Percentiles rank a stretch among this genome's conserved stretches.
Evolutionary conservation across 768 basidiomycete genomes (phyloP).

Genomic region (Collybiopsis luxurians): DNA sequence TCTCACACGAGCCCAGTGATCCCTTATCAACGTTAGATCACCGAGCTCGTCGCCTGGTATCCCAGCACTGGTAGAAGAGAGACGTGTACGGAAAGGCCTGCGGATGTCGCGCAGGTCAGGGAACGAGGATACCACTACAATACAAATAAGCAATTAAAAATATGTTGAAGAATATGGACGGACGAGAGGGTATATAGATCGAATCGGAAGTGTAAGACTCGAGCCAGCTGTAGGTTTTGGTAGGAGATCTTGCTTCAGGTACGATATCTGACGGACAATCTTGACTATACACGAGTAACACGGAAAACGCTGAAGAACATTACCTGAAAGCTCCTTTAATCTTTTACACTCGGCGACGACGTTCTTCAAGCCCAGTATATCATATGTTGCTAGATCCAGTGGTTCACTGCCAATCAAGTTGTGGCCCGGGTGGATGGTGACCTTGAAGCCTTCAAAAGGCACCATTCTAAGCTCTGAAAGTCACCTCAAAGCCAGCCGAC

Average conservation of each 20-base stretch:
- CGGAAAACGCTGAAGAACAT: slow-evolving; percentile 10
- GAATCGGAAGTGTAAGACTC: slow-evolving; percentile 33
- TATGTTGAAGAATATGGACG: slow-evolving; percentile 12
- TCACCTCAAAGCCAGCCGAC: slow-evolving; percentile 3
- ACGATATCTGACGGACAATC: slow-evolving; percentile 1
- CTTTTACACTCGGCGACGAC: slow-evolving; percentile 57
- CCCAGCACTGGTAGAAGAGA: slow-evolving; percentile 65
- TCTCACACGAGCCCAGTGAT: slow-evolving; percentile 57
- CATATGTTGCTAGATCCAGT: slow-evolving; percentile 43
- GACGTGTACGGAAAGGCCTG: slow-evolving; percentile 46
- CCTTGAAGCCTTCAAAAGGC: slow-evolving; percentile 7
- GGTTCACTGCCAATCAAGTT: slow-evolving; percentile 19
- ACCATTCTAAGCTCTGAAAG: not conserved
- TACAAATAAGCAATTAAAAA: not conserved
- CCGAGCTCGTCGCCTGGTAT: slow-evolving; percentile 54
- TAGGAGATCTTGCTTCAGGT: slow-evolving; percentile 20
- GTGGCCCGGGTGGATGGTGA: slow-evolving; percentile 11
- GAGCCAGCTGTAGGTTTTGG: slow-evolving; percentile 44
- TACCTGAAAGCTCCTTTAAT: slow-evolving; percentile 50
- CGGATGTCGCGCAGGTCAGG: slow-evolving; percentile 54
- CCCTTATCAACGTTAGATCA: slow-evolving; percentile 58
- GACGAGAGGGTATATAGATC: slow-evolving; percentile 24
- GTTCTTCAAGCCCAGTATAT: slow-evolving; percentile 43
- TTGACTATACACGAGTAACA: slow-evolving; percentile 1
- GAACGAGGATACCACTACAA: slow-evolving; percentile 38